These are phyloP conservation scores for Lophiotrema nucula DNA, from an alignment of 495 filamentous ascomycete genomes.

Conservation along the genomic window DNA sequence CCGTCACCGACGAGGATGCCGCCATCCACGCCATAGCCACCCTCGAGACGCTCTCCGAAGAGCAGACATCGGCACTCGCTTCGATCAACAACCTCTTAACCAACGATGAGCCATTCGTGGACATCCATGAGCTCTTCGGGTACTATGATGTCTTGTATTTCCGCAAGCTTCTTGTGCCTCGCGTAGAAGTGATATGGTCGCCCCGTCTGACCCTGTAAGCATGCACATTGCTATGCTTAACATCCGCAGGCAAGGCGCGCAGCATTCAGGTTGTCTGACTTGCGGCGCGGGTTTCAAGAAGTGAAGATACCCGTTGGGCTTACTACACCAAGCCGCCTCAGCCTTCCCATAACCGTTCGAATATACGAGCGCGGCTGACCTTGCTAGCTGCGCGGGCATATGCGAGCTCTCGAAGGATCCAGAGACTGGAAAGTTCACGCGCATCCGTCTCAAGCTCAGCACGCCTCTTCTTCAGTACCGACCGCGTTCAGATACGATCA, in stretches of 20 bases:
- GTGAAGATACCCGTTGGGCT: neutral
- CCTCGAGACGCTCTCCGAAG: constrained; percentile 30
- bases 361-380: constrained; percentile 1
- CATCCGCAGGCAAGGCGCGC: neutral
- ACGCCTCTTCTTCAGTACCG: constrained; percentile 41
- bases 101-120: constrained; percentile 36
- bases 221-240: neutral
- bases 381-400: constrained; percentile 40
- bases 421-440: constrained; percentile 35
- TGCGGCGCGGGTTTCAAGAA: constrained; percentile 11
- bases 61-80: constrained; percentile 30
- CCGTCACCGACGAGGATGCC: constrained; percentile 42
- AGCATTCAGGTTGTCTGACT: neutral
- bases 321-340: neutral
- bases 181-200: constrained; percentile 41
- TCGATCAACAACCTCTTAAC: constrained; percentile 31
- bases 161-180: constrained; percentile 34
- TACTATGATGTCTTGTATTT: constrained; percentile 42
- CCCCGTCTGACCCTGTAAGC: constrained; percentile 37
- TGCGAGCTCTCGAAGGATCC: constrained; percentile 41
- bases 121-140: constrained; percentile 40
- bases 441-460: constrained; percentile 40
- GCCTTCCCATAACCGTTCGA: neutral
- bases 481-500: constrained; percentile 37
- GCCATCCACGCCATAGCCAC: constrained; percentile 37